A percentile compares a stretch with the other conserved stretches of the same genome.
Conservation (phyloP, 352 stramenopile species). For the Phytophthora ohioensis region DNA sequence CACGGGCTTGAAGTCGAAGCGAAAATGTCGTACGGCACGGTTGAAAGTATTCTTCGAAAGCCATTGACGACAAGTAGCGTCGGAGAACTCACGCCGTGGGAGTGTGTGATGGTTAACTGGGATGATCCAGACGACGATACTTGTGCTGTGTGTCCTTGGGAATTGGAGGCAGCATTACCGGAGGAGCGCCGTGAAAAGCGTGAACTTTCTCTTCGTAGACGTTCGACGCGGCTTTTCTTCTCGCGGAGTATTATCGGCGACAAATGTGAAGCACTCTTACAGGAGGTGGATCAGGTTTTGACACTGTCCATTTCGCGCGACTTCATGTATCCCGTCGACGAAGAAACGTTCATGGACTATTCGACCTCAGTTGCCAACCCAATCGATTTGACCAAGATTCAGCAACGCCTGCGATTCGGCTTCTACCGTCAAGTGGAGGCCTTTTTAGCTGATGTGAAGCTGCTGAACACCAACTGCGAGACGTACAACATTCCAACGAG, state of each 20-base stretch:
- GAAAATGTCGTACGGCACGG: conserved; percentile 72
- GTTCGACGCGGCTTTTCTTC: conserved; percentile 52
- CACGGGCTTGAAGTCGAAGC: conserved; percentile 65
- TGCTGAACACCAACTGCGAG: conserved; percentile 84
- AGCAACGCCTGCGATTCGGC: conserved; percentile 57
- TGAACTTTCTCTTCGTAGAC: conserved; percentile 44
- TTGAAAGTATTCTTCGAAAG: conserved; percentile 55
- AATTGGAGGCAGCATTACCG: conserved; percentile 63
- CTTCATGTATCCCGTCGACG: conserved; percentile 84
- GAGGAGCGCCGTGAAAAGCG: conserved; percentile 55
- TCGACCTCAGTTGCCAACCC: conserved; percentile 84
- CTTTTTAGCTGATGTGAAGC: conserved; percentile 78
- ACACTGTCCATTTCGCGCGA: conserved; percentile 76
- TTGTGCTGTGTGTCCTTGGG: conserved; percentile 81
- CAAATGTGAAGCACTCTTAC: conserved; percentile 57
- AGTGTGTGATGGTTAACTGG: conserved; percentile 78
- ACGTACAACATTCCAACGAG: conserved; percentile 88
- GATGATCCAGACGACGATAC: conserved; percentile 76
- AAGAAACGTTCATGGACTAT: conserved; percentile 81
- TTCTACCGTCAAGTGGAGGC: conserved; percentile 91
- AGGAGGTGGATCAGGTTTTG: conserved; percentile 72
- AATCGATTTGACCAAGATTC: conserved; percentile 87
- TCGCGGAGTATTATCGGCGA: conserved; percentile 58
- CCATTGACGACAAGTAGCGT: conserved; percentile 26
- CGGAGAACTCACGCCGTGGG: conserved; percentile 67